Percentiles rank a stretch among this genome's conserved stretches.
Evolutionary conservation across 768 basidiomycete species (phyloP).

Genomic region (Clavaria fumosa): DNA sequence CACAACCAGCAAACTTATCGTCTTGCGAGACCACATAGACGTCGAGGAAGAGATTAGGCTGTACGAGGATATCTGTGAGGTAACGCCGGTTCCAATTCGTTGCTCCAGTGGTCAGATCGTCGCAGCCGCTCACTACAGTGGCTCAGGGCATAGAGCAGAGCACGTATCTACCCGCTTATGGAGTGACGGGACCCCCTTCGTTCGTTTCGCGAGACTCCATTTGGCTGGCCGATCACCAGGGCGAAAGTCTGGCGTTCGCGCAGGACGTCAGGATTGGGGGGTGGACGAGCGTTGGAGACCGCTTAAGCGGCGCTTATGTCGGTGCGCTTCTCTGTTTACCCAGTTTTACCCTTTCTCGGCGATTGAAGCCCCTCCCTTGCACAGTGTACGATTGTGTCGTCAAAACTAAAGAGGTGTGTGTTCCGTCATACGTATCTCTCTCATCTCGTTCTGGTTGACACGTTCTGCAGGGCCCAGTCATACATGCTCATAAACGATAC

Average conservation of each 20-base stretch:
- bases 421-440: constrained; percentile 8
- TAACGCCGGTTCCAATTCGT: constrained; percentile 14
- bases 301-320: constrained; percentile 45
- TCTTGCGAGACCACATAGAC: constrained; percentile 44
- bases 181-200: too few species aligned
- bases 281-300: constrained; percentile 62
- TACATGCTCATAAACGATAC: constrained; percentile 55
- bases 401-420: constrained; percentile 38
- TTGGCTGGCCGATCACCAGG: constrained; percentile 48
- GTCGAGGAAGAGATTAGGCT: constrained; percentile 52
- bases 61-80: constrained; percentile 48
- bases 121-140: too few species aligned
- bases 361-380: neutral
- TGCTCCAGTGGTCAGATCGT: constrained; percentile 1
- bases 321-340: constrained; percentile 23
- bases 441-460: neutral
- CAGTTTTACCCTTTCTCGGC: neutral
- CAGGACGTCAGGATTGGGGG: constrained; percentile 50
- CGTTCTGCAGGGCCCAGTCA: constrained; percentile 45
- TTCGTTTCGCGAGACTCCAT: constrained; percentile 43
- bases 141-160: too few species aligned
- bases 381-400: constrained; percentile 58
- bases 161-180: too few species aligned
- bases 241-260: constrained; percentile 40
- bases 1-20: neutral